Percentiles rank a stretch among this genome's conserved stretches.
Conservation (phyloP, 2,329 filamentous ascomycete genomes). For the Paraconiothyrium sp. region DNA sequence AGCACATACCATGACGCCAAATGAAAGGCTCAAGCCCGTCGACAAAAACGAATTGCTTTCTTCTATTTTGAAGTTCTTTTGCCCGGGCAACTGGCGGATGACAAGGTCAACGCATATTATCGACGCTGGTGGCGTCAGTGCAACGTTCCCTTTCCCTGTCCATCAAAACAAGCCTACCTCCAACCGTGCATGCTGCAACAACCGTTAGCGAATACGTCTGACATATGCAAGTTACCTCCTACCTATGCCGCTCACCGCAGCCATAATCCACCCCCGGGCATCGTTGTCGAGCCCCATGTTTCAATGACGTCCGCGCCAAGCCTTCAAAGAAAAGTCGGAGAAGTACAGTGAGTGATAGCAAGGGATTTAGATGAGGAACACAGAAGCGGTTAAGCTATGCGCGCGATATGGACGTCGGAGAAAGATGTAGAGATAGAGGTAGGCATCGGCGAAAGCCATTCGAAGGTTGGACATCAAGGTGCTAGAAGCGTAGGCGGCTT, state of each 20-base stretch:
- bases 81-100: constrained; percentile 75
- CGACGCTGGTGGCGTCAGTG: constrained; percentile 64
- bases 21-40: constrained; percentile 87
- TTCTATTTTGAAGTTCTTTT: constrained; percentile 83
- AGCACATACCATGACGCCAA: constrained; percentile 86
- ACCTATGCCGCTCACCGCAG: constrained; percentile 81
- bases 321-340: neutral
- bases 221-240: constrained; percentile 30
- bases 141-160: neutral
- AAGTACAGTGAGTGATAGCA: neutral
- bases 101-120: constrained; percentile 89
- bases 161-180: constrained; percentile 35
- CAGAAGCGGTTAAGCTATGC: neutral
- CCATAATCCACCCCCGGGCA: constrained; percentile 92
- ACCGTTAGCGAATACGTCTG: constrained; percentile 24
- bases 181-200: constrained; percentile 48
- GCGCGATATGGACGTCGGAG: neutral
- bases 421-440: neutral
- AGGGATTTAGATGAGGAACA: neutral
- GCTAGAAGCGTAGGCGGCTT: constrained; percentile 7
- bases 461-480: constrained; percentile 12
- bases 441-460: neutral
- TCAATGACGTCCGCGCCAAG: constrained; percentile 6
- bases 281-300: constrained; percentile 62
- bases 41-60: constrained; percentile 90